Base-by-base conservation (phyloP, 768 basidiomycete genomes). In the Pholiota molesta region DNA sequence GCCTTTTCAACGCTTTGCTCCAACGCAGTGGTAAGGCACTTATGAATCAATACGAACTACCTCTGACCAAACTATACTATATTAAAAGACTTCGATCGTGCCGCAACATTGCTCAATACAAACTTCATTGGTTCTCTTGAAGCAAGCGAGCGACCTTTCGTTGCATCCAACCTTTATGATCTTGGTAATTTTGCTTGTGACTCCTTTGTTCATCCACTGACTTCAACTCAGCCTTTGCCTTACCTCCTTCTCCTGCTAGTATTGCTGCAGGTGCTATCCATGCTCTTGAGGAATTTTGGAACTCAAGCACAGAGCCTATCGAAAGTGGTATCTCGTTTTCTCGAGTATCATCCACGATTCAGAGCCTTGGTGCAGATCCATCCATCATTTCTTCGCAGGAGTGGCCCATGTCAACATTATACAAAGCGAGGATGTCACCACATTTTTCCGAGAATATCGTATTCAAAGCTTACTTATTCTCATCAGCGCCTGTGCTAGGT, bases 401-500 rank as follows among this genome's bases (percentile, higher is more conserved):
- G 3, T 67, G 63, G 66, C 28, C 39, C 16, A 17, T 31, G 14
- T 35, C 39, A 39, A 45, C 21, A 23, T 40, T 23, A 16, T 37
- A n/a, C 28, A 40, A 11, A 55, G 63, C 4, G 33, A 60, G 14
- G 51, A 33, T 45, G 49, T 76, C 10, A 53, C 71, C 29, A 35
- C 59, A 17, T 57, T 56, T 40, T 64, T 63, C 9, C 76, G 81
- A 33, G 70, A 73, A 2, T 65, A 66, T 26, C 65, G 78, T 16
- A 61, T 85, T 17, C 73, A 73, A 65, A 80, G 81, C 13, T 65
- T 87, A 31, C 64, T 85, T 17, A 57, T 70, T 9, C 72, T 86
- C 5, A 53, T 87, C 9, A 72, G 70, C 10, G 65, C 76, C 0
- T 80, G 82, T 45, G 78, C 83, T 40, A 73, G 71, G 89, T 89